Evolutionary conservation across 2,329 filamentous ascomycete genomes (phyloP), one percentile per base, ranked within the genome.

Genomic region (Scleromitrula shiraiana): DNA sequence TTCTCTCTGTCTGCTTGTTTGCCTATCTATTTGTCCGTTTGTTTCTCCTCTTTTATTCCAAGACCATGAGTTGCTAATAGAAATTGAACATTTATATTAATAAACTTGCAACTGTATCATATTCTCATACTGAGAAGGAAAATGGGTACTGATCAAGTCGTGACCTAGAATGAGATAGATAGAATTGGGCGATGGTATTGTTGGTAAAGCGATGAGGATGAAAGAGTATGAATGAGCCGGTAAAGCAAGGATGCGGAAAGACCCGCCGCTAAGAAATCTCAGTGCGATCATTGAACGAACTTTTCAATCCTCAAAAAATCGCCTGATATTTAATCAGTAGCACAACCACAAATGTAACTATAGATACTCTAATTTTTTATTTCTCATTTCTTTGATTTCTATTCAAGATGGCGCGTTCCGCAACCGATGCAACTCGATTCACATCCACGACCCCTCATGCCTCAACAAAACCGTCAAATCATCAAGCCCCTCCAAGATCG

Each of bases 381-480:
- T 24, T 32, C 42, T 22, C 20, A 30, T 30, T 30, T 32, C 24
- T 22, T 15, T 19, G 12, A 33, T 41, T 20, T 22, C 10, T 26
- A 33, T 30, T 30, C 50, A 54, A 46, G 22, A 70, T 70, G 55
- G 75, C 83, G 52, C 82, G 84, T 64, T 86, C 80, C 68, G 82
- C 85, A 64, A 79, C 78, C 59, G 86, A 90, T 65, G 86, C 87
- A 57, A 93, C 87, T 60, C 82, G 85, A 63, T 93, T 86, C 67
- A 86, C 82, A 14, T 70, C 80, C 22, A 84, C 80, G 15, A 79
- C 75, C 52, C 81, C 81, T 29, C 85, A 88, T 68, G 85, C 84
- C 59, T 75, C 76, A 55, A 78, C 80, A 56, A 85, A 85, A 64
- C 66, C 74, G 12, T 35, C 65, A 19, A 14, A 7, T 38, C 17